Evolutionary conservation across 352 stramenopile genomes (phyloP), one percentile per base, ranked within the genome.

Genomic region (Phytophthora hibernalis): DNA sequence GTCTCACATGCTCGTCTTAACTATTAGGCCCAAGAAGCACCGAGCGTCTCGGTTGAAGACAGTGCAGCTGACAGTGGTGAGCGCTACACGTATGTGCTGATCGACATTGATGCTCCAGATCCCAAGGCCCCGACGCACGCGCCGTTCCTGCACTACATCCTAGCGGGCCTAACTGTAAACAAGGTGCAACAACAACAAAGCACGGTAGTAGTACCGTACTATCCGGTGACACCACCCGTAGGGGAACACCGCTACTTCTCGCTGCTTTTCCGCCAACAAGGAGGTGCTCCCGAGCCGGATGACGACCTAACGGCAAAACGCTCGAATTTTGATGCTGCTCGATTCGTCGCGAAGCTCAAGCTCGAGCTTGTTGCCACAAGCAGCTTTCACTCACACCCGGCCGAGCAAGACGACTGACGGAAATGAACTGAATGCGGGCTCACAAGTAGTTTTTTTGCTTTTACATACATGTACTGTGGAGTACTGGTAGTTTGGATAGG

Each of bases 111-210:
- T 61, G 85, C 85, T 11, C 85, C 85, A 2, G 62, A 82, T 40
- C 85, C 85, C 9, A 54, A 65, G 15, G 64, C 77, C 1, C 81
- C 85, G 12, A 74, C 71, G 1, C 83, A 93, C 59, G 65, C 84
- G 42, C 84, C 84, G 35, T 93, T 90, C 61, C 61, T 93, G 43
- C 84, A 93, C 68, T 87, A 84, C 57, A 89, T 91, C 38, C 61
- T 89, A 21, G 62, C 72, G 11, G 71, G 78, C 26, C 61, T 73
- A 22, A 20, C 35, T 61, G 38, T 43, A 16, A 33, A 48, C 4
- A 9, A 56, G 22, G 2, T 5, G 15, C 33, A 38, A 38, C 47
- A 72, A 22, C 30, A 68, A 5, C 18, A 62, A 13, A 54, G 51
- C 7, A 45, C 61, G 12, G 72, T 69, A 13, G 66, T 90, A 22